These are phyloP conservation scores for Eucalyptus pauciflora DNA, from an alignment of 345 rosid genomes.

Conservation along the genomic window DNA sequence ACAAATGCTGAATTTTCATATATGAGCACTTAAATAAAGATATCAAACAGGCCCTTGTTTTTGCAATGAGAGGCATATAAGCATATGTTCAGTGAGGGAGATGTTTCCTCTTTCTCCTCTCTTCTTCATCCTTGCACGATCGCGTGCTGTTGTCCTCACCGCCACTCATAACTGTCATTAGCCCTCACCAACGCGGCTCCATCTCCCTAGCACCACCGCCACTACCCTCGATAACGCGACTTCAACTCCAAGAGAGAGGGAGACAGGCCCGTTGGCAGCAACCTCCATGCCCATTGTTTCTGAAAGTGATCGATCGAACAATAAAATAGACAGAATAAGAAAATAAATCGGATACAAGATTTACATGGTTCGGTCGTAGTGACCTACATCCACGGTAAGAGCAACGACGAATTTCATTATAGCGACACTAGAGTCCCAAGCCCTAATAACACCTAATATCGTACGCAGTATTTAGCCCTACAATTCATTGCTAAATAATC, in stretches of 20 bases:
- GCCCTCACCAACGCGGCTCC: no score
- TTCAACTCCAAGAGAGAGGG: no score
- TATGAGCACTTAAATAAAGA: background rate
- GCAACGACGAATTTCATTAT: rapidly evolving
- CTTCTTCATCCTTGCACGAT: background rate
- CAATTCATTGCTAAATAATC: no score
- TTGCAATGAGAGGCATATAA: background rate
- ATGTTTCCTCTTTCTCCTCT: conserved; percentile 5
- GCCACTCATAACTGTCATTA: background rate
- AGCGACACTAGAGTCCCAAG: rapidly evolving
- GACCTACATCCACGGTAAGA: rapidly evolving
- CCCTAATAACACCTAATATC: rapidly evolving
- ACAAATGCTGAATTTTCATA: background rate
- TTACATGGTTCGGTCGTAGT: rapidly evolving
- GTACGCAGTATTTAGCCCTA: rapidly evolving
- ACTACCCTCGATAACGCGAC: no score
- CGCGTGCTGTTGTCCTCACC: background rate
- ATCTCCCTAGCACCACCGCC: no score
- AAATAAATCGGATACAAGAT: rapidly evolving
- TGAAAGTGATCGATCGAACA: no score
- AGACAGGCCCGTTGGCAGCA: no score
- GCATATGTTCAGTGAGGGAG: background rate
- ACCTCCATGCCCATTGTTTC: no score
- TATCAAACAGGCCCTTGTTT: background rate
- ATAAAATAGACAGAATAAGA: rapidly evolving